These are phyloP conservation scores for Fusarium brevicatenulatum DNA, from an alignment of 2,329 filamentous ascomycete genomes.

Conservation along the genomic window DNA sequence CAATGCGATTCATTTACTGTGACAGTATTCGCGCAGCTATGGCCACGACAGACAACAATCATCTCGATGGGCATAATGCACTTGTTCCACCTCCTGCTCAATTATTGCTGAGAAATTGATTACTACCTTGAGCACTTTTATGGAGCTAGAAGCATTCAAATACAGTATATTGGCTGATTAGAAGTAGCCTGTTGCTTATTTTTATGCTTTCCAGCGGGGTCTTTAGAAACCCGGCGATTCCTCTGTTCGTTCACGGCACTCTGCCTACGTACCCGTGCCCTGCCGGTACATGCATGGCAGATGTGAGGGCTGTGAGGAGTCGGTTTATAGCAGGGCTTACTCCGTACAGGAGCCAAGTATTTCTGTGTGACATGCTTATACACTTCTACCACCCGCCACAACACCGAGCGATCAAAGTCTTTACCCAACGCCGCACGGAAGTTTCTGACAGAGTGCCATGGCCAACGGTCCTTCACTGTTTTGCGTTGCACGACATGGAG, in stretches of 20 bases:
- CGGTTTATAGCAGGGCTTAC: constrained; percentile 16
- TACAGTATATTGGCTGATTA: constrained; percentile 7
- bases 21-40: constrained; percentile 26
- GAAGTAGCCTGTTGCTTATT: not conserved
- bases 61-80: constrained; percentile 1
- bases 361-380: constrained; percentile 33
- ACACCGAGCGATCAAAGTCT: not conserved
- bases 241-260: constrained; percentile 30
- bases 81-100: not conserved
- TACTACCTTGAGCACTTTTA: not conserved
- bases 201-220: constrained; percentile 8
- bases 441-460: constrained; percentile 15
- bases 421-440: constrained; percentile 15
- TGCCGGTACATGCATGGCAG: constrained; percentile 41
- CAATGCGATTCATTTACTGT: constrained; percentile 31
- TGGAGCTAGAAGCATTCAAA: constrained; percentile 15
- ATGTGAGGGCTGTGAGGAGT: constrained; percentile 17
- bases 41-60: constrained; percentile 19
- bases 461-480: constrained; percentile 14
- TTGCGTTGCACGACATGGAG: constrained; percentile 1
- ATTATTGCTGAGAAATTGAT: constrained; percentile 21
- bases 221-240: constrained; percentile 18
- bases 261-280: constrained; percentile 36
- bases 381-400: constrained; percentile 29
- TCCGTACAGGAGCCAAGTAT: constrained; percentile 20